Percentiles rank a stretch among this genome's conserved stretches.
Evolutionary conservation across 768 basidiomycete species (phyloP).

Genomic region (Boletus pseudo-olivaceus): DNA sequence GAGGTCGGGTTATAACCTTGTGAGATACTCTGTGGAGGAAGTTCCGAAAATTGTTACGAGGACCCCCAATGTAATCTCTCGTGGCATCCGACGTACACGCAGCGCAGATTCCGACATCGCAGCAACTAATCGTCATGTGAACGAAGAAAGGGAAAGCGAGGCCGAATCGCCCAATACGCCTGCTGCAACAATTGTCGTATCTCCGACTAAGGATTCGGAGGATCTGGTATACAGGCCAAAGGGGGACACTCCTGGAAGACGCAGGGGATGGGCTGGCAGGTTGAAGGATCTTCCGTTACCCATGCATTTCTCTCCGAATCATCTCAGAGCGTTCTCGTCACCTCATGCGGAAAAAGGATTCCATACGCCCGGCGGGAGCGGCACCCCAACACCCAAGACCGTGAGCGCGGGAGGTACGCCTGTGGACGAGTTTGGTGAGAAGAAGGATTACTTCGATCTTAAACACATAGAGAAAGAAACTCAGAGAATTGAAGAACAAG

Average conservation of each 20-base stretch:
- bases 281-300: slow-evolving; percentile 40
- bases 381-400: slow-evolving; percentile 13
- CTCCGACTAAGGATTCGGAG: slow-evolving; percentile 13
- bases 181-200: slow-evolving; percentile 12
- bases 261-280: slow-evolving; percentile 34
- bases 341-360: slow-evolving; percentile 6
- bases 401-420: slow-evolving; percentile 19
- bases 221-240: background rate
- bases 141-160: slow-evolving; percentile 9
- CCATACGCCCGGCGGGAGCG: slow-evolving; percentile 16
- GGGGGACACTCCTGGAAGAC: slow-evolving; percentile 7
- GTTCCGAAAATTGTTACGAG: background rate
- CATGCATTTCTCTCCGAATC: slow-evolving; percentile 14
- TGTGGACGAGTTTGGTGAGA: slow-evolving; percentile 18
- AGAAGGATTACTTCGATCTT: slow-evolving; percentile 29
- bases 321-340: slow-evolving; percentile 11
- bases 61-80: slow-evolving; percentile 1
- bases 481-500: slow-evolving; percentile 16
- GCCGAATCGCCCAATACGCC: slow-evolving; percentile 15
- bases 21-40: slow-evolving; percentile 41
- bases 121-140: background rate
- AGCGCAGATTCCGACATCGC: slow-evolving; percentile 13
- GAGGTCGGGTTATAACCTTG: slow-evolving; percentile 62
- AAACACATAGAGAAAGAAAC: slow-evolving; percentile 29
- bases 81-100: slow-evolving; percentile 5